Base-by-base conservation (phyloP, 768 basidiomycete genomes). In the Phaeotremella skinneri region DNA sequence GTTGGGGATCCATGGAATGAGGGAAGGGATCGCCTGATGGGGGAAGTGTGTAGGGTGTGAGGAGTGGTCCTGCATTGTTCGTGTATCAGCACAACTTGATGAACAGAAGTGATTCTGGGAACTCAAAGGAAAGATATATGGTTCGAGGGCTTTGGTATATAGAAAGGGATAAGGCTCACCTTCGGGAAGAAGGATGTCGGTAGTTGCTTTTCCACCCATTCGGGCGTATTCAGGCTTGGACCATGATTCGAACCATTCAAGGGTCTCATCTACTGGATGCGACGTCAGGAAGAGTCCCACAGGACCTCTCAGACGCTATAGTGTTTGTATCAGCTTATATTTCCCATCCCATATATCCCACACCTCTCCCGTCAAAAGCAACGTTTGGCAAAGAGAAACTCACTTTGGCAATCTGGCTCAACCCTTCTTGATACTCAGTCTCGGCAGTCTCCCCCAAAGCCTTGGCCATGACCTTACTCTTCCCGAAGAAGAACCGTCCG, bases 1-100 rank as follows among this genome's bases (percentile, higher is more conserved):
- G 82, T 74, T 98, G 94, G 21, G 93, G 92, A 62, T 99, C 96
- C 80, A 98, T 91, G 69, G 91, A 92, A 77, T 97, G 92, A 34
- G 96, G 91, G 78, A 98, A 93, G 2, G 90, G 88, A 37, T 73
- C 71, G 26, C 71, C 71, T 66, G 92, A 87, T 37, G 87, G 84
- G 0, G 87, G 88, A 62, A 88, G 86, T 51, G 74, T 72, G 63
- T 71, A 75, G 49, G 74, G 68, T 83, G 86, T 72, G 34, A 92
- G 83, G 55, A 97, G 84, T 21, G 94, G 90, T 32, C 93, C 93
- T 59, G 79, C 32, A 37, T 21, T 7, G 49, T 52, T 52, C n/a
- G 31, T n/a, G 52, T 42, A 49, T 37, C 52, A 63, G 37, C 23
- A 49, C 26, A 26, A 25, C 43, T 14, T 14, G 6, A 26, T 2